phyloP scores from a whole-genome alignment of 1,139 yeast species.

The Debaryomyces sp. region DNA sequence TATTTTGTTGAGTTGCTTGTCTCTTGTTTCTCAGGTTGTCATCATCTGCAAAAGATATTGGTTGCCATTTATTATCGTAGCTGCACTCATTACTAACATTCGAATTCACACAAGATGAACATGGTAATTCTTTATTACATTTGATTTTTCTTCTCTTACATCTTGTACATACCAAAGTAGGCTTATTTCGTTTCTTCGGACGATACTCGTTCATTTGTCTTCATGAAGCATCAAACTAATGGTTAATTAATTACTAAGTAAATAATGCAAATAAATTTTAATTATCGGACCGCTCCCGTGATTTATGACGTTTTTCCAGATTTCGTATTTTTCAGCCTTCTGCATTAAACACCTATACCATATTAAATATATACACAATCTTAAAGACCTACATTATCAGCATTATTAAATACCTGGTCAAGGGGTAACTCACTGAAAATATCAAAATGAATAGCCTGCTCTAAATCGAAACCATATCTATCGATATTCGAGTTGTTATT shows the following conservation, averaged over 20 bases:
- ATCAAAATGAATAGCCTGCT: slow-evolving; percentile 22
- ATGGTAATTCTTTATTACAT: slow-evolving; percentile 32
- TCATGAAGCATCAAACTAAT: not conserved
- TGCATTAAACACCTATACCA: not conserved
- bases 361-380: not conserved
- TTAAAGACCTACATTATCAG: not conserved
- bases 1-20: not conserved
- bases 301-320: not conserved
- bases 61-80: slow-evolving; percentile 19
- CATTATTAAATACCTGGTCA: slow-evolving; percentile 16
- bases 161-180: slow-evolving; percentile 29
- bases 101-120: slow-evolving; percentile 29
- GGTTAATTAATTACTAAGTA: not conserved
- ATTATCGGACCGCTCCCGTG: not conserved
- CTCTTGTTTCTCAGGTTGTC: not conserved
- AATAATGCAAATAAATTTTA: not conserved
- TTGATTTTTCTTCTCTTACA: slow-evolving; percentile 33
- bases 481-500: slow-evolving; percentile 9
- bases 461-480: slow-evolving; percentile 18
- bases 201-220: not conserved
- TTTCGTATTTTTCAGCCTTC: not conserved
- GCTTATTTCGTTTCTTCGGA: slow-evolving; percentile 24
- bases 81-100: slow-evolving; percentile 17
- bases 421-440: slow-evolving; percentile 30
- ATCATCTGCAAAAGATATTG: not conserved